Conservation (phyloP, 495 filamentous ascomycete species). For the Chaetomium cochliodes region DNA sequence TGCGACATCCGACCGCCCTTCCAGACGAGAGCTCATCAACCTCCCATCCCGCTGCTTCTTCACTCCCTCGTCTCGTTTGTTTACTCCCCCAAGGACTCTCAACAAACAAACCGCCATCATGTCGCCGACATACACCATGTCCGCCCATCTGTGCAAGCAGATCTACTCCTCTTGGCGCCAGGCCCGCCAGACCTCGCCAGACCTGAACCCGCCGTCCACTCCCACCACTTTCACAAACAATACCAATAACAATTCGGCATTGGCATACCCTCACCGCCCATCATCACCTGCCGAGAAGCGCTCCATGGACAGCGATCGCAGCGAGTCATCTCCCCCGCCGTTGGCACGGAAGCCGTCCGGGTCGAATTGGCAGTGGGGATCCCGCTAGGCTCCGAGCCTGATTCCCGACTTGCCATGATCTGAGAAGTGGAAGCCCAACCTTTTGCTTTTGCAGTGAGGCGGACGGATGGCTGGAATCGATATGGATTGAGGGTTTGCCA, state of each 20-base stretch:
- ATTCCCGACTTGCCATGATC: neutral
- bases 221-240: constrained; percentile 4
- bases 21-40: neutral
- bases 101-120: constrained; percentile 33
- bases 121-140: constrained; percentile 55
- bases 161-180: constrained; percentile 50
- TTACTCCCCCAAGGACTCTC: neutral
- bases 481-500: too few relatives aligned
- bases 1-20: neutral
- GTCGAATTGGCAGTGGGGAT: constrained; percentile 31
- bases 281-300: constrained; percentile 42
- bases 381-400: constrained; percentile 17
- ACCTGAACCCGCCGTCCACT: constrained; percentile 34
- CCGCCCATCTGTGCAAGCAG: constrained; percentile 53
- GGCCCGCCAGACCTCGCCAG: constrained; percentile 39
- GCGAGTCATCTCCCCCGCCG: constrained; percentile 15
- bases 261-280: constrained; percentile 39
- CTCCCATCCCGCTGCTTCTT: neutral
- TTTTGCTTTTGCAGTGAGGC: too few relatives aligned
- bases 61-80: neutral
- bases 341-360: constrained; percentile 8
- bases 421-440: too few relatives aligned
- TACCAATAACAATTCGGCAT: constrained; percentile 14
- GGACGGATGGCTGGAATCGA: too few relatives aligned
- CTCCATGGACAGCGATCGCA: constrained; percentile 46